Base-by-base conservation (phyloP, 306 rosid species). In the Corylus americana region DNA sequence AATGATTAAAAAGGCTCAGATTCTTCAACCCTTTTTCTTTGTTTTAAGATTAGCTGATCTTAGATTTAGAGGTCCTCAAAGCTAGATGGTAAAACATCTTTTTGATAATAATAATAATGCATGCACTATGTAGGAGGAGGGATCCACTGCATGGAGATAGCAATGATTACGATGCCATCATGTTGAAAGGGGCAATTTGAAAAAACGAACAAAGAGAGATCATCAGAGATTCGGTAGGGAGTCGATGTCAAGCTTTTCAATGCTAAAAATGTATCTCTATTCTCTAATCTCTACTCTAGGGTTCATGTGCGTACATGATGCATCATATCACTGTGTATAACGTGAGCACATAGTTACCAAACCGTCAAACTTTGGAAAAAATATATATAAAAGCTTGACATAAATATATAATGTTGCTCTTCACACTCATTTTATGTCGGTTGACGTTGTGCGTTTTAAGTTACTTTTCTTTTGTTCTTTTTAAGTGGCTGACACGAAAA, bases 141-240 rank as follows among this genome's bases (percentile, higher is more conserved):
- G 47, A 67, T 44, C 47, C 53, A 71, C 48, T 47, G 12, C 55
- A 71, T 42, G 57, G 76, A 12, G 27, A 13, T 8, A 20, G 3
- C 49, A 42, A 82, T 73, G 50, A 73, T 77, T 77, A 29, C 66
- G n/a, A 77, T 50, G 16, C 55, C 44, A 37, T 67, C 0, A 58
- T 22, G 18, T 73, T 73, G 48, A 53, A 53, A 69, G 47, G 16
- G 18, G 35, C 42, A 4, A 57, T 55, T 25, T 70, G 6, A 11
- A 54, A 54, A 55, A 62, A 50, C 16, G 29, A 44, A 47, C 27
- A 51, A 51, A 81, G 3, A 45, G 47, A 55, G 25, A 42, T 63
- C 63, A 68, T 61, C 55, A 45, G 11, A 8, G 22, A 59, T 71
- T 73, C 44, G 66, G 85, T 74, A 11, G 68, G 35, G 47, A 31